Conservation (phyloP, 2,329 filamentous ascomycete species). For the Huntiella bhutanensis region DNA sequence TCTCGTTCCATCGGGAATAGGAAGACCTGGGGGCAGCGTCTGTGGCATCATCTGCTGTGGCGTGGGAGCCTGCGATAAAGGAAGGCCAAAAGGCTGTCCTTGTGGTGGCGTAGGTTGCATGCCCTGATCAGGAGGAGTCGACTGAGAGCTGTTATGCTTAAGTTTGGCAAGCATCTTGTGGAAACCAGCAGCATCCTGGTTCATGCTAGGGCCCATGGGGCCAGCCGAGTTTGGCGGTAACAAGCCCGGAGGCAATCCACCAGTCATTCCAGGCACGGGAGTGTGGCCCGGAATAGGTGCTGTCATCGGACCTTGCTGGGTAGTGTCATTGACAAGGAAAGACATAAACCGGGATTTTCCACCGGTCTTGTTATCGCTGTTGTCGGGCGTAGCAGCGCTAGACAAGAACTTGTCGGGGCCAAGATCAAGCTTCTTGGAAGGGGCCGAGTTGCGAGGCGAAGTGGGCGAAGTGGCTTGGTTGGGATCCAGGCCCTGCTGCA, state of each 20-base stretch:
- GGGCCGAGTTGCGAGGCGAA: conserved; percentile 1
- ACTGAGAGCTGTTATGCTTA: conserved; percentile 33
- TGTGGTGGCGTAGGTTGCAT: conserved; percentile 6
- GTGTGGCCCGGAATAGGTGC: conserved; percentile 6
- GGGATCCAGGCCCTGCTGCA: conserved; percentile 14
- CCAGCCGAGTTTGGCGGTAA: conserved; percentile 13
- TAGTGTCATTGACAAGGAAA: conserved; percentile 34
- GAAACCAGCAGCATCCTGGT: conserved; percentile 48
- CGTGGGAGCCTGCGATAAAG: not conserved
- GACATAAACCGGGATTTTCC: conserved; percentile 61
- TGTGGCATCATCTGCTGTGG: conserved; percentile 24
- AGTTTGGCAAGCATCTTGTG: conserved; percentile 67
- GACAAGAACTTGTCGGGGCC: conserved; percentile 64
- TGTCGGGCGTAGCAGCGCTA: conserved; percentile 29
- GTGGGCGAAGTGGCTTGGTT: not conserved
- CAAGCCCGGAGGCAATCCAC: not conserved
- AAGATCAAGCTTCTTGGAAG: conserved; percentile 28
- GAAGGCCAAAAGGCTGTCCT: not conserved
- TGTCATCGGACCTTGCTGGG: conserved; percentile 8
- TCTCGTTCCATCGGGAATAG: conserved; percentile 3
- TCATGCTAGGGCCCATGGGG: conserved; percentile 17
- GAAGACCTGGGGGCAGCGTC: conserved; percentile 15
- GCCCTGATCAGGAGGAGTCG: conserved; percentile 24
- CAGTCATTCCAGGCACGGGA: conserved; percentile 7
- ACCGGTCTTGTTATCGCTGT: conserved; percentile 20